Evolutionary conservation across 495 filamentous ascomycete species (phyloP).

Genomic region (Daldinia bambusicola): DNA sequence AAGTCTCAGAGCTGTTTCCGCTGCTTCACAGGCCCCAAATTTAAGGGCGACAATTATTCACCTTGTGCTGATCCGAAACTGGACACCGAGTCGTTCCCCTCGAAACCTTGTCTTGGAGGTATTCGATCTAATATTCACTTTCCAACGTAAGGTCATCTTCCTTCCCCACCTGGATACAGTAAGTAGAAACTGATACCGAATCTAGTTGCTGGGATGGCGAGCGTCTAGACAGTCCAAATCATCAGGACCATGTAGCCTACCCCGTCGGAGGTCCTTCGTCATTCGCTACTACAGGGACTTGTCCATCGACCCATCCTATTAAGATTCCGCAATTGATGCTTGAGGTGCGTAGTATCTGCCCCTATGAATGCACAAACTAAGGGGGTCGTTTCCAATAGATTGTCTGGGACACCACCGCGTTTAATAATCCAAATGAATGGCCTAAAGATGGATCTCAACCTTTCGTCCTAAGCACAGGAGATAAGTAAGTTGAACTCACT

Average conservation of each 20-base stretch:
- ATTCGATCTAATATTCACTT: conserved; percentile 59
- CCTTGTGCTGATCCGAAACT: conserved; percentile 48
- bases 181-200: background rate
- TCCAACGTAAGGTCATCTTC: conserved; percentile 47
- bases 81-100: conserved; percentile 51
- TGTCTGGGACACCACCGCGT: conserved; percentile 53
- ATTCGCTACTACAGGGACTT: conserved; percentile 51
- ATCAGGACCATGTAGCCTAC: conserved; percentile 57
- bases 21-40: conserved; percentile 55
- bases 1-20: conserved; percentile 57
- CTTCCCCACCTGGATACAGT: conserved; percentile 21
- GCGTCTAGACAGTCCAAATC: conserved; percentile 52
- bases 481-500: conserved; percentile 42
- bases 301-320: conserved; percentile 56
- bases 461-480: conserved; percentile 55
- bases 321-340: conserved; percentile 58
- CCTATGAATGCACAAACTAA: too few species aligned
- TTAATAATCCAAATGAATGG: conserved; percentile 54
- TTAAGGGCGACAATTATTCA: conserved; percentile 51
- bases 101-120: conserved; percentile 49
- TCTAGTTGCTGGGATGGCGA: conserved; percentile 53
- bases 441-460: conserved; percentile 55
- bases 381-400: conserved; percentile 25
- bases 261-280: conserved; percentile 47
- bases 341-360: conserved; percentile 36